Conservation (phyloP, 108 stramenopile genomes). For the Seminavis robusta region DNA sequence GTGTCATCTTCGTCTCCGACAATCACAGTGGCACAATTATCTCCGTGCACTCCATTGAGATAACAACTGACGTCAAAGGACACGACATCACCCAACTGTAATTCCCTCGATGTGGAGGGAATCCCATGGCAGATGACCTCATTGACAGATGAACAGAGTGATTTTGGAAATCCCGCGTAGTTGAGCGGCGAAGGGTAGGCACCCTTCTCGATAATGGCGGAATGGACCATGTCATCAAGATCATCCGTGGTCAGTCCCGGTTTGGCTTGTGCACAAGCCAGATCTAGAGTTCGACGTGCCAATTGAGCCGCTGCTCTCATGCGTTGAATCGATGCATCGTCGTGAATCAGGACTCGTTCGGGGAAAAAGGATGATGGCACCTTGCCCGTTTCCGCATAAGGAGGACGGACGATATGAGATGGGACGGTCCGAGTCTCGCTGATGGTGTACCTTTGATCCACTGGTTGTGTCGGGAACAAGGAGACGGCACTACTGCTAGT, state of each 20-base stretch:
- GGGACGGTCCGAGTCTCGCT: slow-evolving; percentile 16
- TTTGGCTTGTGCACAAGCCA: slow-evolving; percentile 48
- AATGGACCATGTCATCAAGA: slow-evolving; percentile 85
- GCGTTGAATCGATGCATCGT: slow-evolving; percentile 29
- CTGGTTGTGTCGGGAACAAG: too few relatives aligned
- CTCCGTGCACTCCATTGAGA: slow-evolving; percentile 92
- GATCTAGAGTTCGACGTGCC: slow-evolving; percentile 63
- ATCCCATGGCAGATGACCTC: slow-evolving; percentile 99
- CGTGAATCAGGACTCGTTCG: slow-evolving; percentile 41
- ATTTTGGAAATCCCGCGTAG: slow-evolving; percentile 96
- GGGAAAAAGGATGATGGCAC: slow-evolving; percentile 26
- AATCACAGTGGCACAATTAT: slow-evolving; percentile 93
- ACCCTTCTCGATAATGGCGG: slow-evolving; percentile 50
- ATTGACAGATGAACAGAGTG: slow-evolving; percentile 92
- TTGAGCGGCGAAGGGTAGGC: slow-evolving; percentile 97
- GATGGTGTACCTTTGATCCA: not conserved
- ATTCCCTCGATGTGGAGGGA: slow-evolving; percentile 59
- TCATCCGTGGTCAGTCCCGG: slow-evolving; percentile 91
- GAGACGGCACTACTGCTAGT: too few relatives aligned
- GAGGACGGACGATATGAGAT: slow-evolving; percentile 41
- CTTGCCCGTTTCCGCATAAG: slow-evolving; percentile 65
- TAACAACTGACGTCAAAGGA: slow-evolving; percentile 93
- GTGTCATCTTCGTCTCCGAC: slow-evolving; percentile 77
- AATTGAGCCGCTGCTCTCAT: slow-evolving; percentile 60
- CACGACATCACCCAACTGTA: slow-evolving; percentile 90